phyloP scores from a whole-genome alignment of 306 rosid genomes.

The Ceratonia siliqua region DNA sequence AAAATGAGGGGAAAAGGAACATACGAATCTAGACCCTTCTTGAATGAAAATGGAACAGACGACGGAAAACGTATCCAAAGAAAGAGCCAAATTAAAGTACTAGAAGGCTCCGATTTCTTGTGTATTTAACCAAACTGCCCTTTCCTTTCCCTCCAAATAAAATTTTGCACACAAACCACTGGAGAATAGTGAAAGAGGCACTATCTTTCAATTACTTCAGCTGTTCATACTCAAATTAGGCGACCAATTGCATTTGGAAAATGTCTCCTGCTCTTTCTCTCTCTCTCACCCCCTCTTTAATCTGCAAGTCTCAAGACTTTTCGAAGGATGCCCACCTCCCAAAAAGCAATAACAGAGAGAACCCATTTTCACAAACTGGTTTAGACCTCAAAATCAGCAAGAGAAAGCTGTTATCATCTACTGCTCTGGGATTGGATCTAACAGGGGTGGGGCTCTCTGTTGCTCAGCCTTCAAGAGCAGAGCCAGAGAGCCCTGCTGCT shows the following conservation, averaged over 20 bases:
- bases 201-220: not conserved
- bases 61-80: not conserved
- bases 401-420: conserved; percentile 46
- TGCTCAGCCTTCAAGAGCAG: conserved; percentile 54
- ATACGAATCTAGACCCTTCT: conserved; percentile 31
- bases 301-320: conserved; percentile 47
- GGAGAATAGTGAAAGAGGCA: not conserved
- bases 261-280: conserved; percentile 58
- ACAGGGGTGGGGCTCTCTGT: conserved; percentile 36
- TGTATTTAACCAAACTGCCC: conserved; percentile 34
- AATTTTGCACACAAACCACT: conserved; percentile 2
- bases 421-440: conserved; percentile 45
- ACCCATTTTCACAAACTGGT: conserved; percentile 36
- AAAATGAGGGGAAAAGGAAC: conserved; percentile 1
- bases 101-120: conserved; percentile 44
- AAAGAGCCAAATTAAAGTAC: conserved; percentile 41
- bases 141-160: conserved; percentile 29
- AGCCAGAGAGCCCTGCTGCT: conserved; percentile 59
- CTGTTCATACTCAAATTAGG: not conserved
- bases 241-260: not conserved
- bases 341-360: conserved; percentile 39
- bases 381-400: conserved; percentile 39
- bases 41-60: conserved; percentile 23
- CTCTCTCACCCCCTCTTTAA: conserved; percentile 46
- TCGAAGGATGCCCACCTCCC: conserved; percentile 40